Base-by-base conservation (phyloP, 2,329 filamentous ascomycete genomes). In the Ramichloridium luteum region DNA sequence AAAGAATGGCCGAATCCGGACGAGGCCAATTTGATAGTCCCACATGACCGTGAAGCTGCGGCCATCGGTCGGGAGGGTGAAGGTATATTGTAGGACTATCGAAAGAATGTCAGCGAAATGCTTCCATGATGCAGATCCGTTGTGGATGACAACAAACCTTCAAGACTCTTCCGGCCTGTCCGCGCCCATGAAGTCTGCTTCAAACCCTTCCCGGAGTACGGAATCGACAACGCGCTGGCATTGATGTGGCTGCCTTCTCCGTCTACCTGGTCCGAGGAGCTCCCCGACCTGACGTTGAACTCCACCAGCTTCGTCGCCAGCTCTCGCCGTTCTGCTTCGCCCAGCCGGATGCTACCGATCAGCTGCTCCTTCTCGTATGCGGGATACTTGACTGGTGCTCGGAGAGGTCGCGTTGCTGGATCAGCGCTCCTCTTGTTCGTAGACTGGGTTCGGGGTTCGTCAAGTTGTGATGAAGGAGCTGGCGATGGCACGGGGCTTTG, bases 21-120 rank as follows among this genome's bases (percentile, higher is more conserved):
- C 86, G 16, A 96, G 75, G 6, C 90, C 90, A 39, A 88, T 74
- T 47, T 92, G 88, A 61, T 94, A 94, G 57, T 98, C 90, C 90
- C 90, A 98, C 73, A 94, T 85, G 1, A 72, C 73, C 54, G 16
- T 34, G 30, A 43, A 31, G 5, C 28, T 32, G 13, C 43, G 37
- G 14, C 80, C 86, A 27, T 80, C 71, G 8, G 67, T 73, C 0
- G 80, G 80, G 3, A 79, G 54, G 44, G 67, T 71, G 64, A 92
- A 94, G 20, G 72, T 74, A 56, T 94, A 96, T 47, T 85, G 74
- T 54, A 86, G 86, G 15, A 84, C 82, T 90, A 40, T 6, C 8
- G 25, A 25, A 47, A 20, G 9, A 16, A 15, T 11, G 30, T 34
- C 27, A 38, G 40, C 10, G 16, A 23, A 25, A n/a, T n/a, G n/a